phyloP scores from a whole-genome alignment of 805 yeast species.

The Starmerella powellii region DNA sequence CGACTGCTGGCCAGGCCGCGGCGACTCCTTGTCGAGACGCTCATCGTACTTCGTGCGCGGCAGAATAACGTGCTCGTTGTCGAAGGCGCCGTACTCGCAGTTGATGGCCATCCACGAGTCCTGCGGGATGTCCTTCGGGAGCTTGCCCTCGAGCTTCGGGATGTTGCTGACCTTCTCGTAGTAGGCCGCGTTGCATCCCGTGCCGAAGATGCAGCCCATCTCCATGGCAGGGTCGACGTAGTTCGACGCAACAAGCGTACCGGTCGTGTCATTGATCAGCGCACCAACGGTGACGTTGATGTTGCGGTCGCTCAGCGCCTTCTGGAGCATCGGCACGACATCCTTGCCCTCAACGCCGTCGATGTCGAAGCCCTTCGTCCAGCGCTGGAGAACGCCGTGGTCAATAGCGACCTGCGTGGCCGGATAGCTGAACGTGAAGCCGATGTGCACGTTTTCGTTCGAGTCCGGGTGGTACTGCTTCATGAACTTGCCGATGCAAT shows the following conservation, averaged over 20 bases:
- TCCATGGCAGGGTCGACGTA: constrained; percentile 79
- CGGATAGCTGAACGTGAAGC: constrained; percentile 93
- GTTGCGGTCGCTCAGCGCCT: constrained; percentile 47
- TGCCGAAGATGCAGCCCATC: constrained; percentile 94
- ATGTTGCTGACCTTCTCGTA: constrained; percentile 62
- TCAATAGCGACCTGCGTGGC: constrained; percentile 61
- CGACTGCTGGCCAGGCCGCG: constrained; percentile 91
- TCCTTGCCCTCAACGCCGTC: constrained; percentile 87
- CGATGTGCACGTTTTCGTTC: constrained; percentile 54
- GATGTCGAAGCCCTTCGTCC: constrained; percentile 97
- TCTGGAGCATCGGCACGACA: constrained; percentile 83
- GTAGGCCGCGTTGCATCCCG: constrained; percentile 96
- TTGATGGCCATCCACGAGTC: constrained; percentile 84
- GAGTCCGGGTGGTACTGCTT: constrained; percentile 54
- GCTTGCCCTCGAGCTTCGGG: constrained; percentile 67
- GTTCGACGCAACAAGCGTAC: constrained; percentile 90
- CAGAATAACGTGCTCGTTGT: constrained; percentile 68
- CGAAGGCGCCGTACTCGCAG: constrained; percentile 97
- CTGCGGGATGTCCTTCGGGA: constrained; percentile 49
- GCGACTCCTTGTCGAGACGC: constrained; percentile 69
- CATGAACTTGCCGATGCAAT: constrained; percentile 59
- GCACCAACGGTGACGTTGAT: constrained; percentile 84
- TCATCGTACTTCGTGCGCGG: constrained; percentile 87
- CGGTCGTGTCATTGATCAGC: constrained; percentile 91
- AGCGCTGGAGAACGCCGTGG: constrained; percentile 77